Percentiles rank a stretch among this genome's conserved stretches.
Evolutionary conservation across 1,284 basidiomycete genomes (phyloP).

Genomic region (Trichosporon sp.): DNA sequence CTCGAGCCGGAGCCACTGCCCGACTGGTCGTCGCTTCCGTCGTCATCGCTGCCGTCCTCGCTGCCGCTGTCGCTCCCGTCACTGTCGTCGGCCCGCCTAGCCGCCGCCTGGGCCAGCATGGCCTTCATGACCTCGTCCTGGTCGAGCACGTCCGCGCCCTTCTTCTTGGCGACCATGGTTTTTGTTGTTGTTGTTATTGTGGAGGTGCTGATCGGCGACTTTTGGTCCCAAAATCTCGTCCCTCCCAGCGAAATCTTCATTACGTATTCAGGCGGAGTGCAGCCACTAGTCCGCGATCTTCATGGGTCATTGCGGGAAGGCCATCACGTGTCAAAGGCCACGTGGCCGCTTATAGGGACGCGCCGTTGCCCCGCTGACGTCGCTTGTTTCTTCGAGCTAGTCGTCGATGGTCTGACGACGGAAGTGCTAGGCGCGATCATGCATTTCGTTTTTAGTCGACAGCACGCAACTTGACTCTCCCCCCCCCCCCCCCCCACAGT

Average conservation of each 20-base stretch:
- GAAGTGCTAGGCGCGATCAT: neutral
- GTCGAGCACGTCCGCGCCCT: slow-evolving; percentile 37
- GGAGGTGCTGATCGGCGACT: neutral
- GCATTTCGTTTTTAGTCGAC: neutral
- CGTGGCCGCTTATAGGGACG: slow-evolving; percentile 18
- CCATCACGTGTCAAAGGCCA: neutral
- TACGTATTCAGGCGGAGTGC: slow-evolving; percentile 16
- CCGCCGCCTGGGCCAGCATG: slow-evolving; percentile 54
- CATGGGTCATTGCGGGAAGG: neutral
- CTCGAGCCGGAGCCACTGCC: slow-evolving; percentile 24
- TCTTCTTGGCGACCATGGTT: slow-evolving; percentile 21
- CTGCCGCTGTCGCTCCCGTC: neutral
- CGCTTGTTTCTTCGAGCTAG: neutral
- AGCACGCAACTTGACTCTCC: neutral
- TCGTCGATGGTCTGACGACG: neutral
- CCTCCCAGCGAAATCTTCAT: slow-evolving; percentile 12
- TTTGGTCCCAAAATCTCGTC: neutral
- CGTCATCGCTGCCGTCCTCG: slow-evolving; percentile 11
- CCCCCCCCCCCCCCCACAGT: slow-evolving; percentile 1
- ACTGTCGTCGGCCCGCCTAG: slow-evolving; percentile 27
- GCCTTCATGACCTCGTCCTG: slow-evolving; percentile 48
- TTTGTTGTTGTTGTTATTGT: neutral
- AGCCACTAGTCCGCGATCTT: neutral
- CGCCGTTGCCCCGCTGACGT: slow-evolving; percentile 13
- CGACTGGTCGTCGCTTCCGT: slow-evolving; percentile 28